Base-by-base conservation (phyloP, 352 stramenopile species). In the Globisporangium ultimum region DNA sequence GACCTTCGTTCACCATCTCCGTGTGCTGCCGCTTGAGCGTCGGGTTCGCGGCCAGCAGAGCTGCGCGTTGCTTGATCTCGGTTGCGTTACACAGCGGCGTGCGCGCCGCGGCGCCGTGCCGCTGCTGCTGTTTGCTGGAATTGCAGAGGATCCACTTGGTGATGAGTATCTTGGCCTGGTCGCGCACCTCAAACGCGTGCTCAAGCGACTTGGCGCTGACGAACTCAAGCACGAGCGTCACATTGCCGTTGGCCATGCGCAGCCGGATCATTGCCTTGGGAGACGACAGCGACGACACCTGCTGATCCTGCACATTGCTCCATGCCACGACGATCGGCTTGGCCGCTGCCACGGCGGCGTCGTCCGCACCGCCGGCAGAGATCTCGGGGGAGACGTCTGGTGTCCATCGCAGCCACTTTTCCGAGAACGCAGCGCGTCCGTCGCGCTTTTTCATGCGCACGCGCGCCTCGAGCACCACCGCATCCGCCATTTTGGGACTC, bases 1-100 rank as follows among this genome's bases (percentile, higher is more conserved):
- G 66, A 18, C 84, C 86, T 41, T 91, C 77, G 66, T 89, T 91
- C 48, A 95, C 86, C 86, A 95, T 95, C 61, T 95, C 86, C 14
- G 70, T 91, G 62, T 95, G 83, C 55, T 95, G 86, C 6, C 86
- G 71, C 61, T 95, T 95, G 21, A 95, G 82, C 22, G 79, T 86
- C 41, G 80, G 72, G 46, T 88, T 87, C 34, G 82, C 72, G 9
- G 84, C 84, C 18, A 95, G 66, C 38, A 95, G 61, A 20, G 82
- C 84, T 13, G 84, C 83, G 41, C 86, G 83, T 63, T 93, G 83
- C 67, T 95, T 93, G 66, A 91, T 91, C 69, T 95, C 86, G 13
- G 76, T 75, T 38, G 80, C 67, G 58, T 82, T 93, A 58, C 80
- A 89, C 17, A 91, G 66, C 52, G 80, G 68, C 41, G 60, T 54